Percentiles rank a stretch among this genome's conserved stretches.
phyloP scores from a whole-genome alignment of 768 basidiomycete species.

The Porpolomopsis calyptriformis region DNA sequence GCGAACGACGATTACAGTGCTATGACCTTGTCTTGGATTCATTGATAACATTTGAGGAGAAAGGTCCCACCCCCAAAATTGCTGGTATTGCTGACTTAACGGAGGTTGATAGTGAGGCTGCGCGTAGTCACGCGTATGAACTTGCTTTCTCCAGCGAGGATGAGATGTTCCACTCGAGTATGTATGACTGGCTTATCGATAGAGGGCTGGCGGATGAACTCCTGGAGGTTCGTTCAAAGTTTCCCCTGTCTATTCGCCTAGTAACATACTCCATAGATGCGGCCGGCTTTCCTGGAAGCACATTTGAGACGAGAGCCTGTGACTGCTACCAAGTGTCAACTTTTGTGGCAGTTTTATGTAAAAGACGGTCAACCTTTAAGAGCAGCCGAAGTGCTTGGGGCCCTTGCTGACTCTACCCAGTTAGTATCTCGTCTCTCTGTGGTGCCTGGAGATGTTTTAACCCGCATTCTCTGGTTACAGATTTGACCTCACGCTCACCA shows the following conservation, averaged over 20 bases:
- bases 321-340: slow-evolving; percentile 71
- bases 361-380: slow-evolving; percentile 79
- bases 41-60: slow-evolving; percentile 68
- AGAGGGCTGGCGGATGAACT: slow-evolving; percentile 78
- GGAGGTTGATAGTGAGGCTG: slow-evolving; percentile 50
- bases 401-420: slow-evolving; percentile 78
- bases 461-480: slow-evolving; percentile 23
- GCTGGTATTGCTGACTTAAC: slow-evolving; percentile 17
- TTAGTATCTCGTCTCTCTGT: slow-evolving; percentile 28
- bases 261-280: slow-evolving; percentile 40
- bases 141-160: slow-evolving; percentile 79
- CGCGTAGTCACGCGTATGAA: slow-evolving; percentile 78
- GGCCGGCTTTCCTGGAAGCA: slow-evolving; percentile 79
- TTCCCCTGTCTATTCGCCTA: slow-evolving; percentile 3
- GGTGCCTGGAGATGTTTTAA: not conserved
- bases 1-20: slow-evolving; percentile 55
- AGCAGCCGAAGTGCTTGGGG: slow-evolving; percentile 77
- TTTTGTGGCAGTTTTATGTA: slow-evolving; percentile 96
- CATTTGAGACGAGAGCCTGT: slow-evolving; percentile 76
- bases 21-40: slow-evolving; percentile 82
- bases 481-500: slow-evolving; percentile 56
- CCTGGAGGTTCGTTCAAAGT: slow-evolving; percentile 56
- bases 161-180: slow-evolving; percentile 84
- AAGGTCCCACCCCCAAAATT: slow-evolving; percentile 24
- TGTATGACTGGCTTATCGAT: slow-evolving; percentile 90